Evolutionary conservation across 2,329 filamentous ascomycete genomes (phyloP), one percentile per base, ranked within the genome.

Genomic region (Botryosphaeria dothidea): DNA sequence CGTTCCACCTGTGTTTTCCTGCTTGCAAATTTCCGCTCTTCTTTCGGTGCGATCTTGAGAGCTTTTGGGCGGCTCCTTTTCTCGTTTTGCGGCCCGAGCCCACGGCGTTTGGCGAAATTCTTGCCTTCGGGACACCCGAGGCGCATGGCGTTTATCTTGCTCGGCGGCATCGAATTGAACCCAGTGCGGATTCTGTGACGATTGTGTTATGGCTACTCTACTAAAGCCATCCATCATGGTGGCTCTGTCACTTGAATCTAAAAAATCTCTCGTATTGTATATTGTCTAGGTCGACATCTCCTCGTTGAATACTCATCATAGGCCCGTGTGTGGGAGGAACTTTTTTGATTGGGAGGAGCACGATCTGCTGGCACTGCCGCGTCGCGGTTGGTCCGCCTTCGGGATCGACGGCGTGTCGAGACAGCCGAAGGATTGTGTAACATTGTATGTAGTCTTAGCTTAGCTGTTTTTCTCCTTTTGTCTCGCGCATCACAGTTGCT

Each of bases 181-280:
- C 56, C 56, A 60, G 56, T 46, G 56, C 27, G 56, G 56, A 38
- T 60, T 46, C 34, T 46, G 56, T 60, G 36, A 60, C 29, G 56
- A 60, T 46, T 60, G 38, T 60, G 38, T 23, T 45, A 60, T 60
- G 56, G 56, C 56, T 60, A 34, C 56, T 60, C 43, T 34, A 60
- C 15, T 41, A 23, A 36, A 60, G 56, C 56, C 56, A 46, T 60
- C 41, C 17, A 60, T 27, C 41, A 60, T 7, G 41, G 38, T 13
- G 56, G 38, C 54, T 60, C 41, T 46, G 38, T 46, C 56, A 15
- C 41, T 60, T 46, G 56, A 60, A 60, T 60, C 41, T 46, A 13
- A 60, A 60, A 58, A 46, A 21, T 34, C 29, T 15, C 49, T 45
- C 17, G 29, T 60, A 60, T 60, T 60, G 56, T 60, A 4, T 60